These are phyloP conservation scores for Xylaria sp. DNA, from an alignment of 2,329 filamentous ascomycete species.

Conservation along the genomic window DNA sequence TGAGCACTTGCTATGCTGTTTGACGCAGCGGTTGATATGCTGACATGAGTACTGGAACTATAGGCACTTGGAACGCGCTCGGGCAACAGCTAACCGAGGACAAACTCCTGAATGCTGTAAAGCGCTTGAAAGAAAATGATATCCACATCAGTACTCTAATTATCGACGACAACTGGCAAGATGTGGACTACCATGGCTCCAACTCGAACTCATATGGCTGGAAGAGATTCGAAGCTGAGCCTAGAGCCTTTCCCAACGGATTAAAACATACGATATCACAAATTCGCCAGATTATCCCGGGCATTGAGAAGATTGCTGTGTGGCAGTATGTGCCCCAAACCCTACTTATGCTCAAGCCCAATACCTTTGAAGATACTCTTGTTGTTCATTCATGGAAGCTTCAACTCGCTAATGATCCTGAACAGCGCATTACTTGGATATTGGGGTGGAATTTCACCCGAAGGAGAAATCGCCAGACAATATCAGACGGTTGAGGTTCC, in stretches of 20 bases:
- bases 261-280: slow-evolving; percentile 72
- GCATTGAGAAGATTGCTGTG: slow-evolving; percentile 83
- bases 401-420: not conserved
- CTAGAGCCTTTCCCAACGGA: slow-evolving; percentile 77
- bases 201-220: slow-evolving; percentile 68
- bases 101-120: slow-evolving; percentile 77
- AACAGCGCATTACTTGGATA: slow-evolving; percentile 73
- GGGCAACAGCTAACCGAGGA: slow-evolving; percentile 82
- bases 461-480: slow-evolving; percentile 72
- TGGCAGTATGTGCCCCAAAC: slow-evolving; percentile 67
- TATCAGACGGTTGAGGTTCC: slow-evolving; percentile 76
- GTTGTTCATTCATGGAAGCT: not conserved
- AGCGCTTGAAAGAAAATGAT: slow-evolving; percentile 70
- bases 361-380: not conserved
- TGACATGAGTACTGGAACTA: slow-evolving; percentile 7
- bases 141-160: slow-evolving; percentile 86
- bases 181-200: slow-evolving; percentile 61
- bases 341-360: not conserved
- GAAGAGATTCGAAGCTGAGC: slow-evolving; percentile 86
- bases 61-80: slow-evolving; percentile 89
- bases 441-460: slow-evolving; percentile 85
- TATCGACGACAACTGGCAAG: slow-evolving; percentile 97
- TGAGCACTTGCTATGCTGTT: slow-evolving; percentile 35
- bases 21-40: not conserved
- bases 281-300: slow-evolving; percentile 72